Evolutionary conservation across 768 basidiomycete genomes (phyloP).

Genomic region (Boletellus sp.): DNA sequence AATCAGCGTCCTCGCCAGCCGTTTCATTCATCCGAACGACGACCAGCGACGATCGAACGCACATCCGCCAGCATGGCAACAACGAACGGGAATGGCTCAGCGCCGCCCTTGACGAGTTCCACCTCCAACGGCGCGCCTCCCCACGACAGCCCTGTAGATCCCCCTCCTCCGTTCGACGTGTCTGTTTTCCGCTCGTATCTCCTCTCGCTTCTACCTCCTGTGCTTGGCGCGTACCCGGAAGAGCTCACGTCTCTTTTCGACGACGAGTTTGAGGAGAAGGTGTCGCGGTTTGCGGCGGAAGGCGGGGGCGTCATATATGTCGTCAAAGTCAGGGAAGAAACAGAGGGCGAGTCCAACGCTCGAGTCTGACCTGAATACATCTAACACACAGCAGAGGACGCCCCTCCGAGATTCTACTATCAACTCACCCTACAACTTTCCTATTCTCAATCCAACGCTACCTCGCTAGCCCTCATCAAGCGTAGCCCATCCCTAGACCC

Average conservation of each 20-base stretch:
- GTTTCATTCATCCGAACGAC: constrained; percentile 4
- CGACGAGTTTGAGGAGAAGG: constrained; percentile 70
- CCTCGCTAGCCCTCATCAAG: constrained; percentile 94
- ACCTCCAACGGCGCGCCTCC: constrained; percentile 26
- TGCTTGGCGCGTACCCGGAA: constrained; percentile 64
- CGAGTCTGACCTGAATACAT: background rate
- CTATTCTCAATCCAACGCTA: constrained; percentile 77
- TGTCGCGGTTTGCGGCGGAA: constrained; percentile 71
- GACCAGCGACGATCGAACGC: constrained; percentile 12
- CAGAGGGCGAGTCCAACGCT: constrained; percentile 53
- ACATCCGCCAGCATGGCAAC: constrained; percentile 15
- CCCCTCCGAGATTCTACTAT: constrained; percentile 59
- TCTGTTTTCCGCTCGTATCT: constrained; percentile 70
- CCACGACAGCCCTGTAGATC: constrained; percentile 33
- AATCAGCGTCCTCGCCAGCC: constrained; percentile 2
- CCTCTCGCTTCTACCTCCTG: constrained; percentile 67
- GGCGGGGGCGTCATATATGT: constrained; percentile 78
- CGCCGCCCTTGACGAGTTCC: constrained; percentile 28
- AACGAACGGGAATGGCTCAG: constrained; percentile 21
- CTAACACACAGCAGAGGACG: constrained; percentile 51
- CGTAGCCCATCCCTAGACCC: constrained; percentile 81
- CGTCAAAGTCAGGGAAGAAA: constrained; percentile 71
- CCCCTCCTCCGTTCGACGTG: constrained; percentile 57
- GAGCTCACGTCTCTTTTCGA: constrained; percentile 72
- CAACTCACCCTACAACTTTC: constrained; percentile 66